These are phyloP conservation scores for Cutaneotrichosporon sp. DNA, from an alignment of 1,284 basidiomycete species.

Conservation along the genomic window DNA sequence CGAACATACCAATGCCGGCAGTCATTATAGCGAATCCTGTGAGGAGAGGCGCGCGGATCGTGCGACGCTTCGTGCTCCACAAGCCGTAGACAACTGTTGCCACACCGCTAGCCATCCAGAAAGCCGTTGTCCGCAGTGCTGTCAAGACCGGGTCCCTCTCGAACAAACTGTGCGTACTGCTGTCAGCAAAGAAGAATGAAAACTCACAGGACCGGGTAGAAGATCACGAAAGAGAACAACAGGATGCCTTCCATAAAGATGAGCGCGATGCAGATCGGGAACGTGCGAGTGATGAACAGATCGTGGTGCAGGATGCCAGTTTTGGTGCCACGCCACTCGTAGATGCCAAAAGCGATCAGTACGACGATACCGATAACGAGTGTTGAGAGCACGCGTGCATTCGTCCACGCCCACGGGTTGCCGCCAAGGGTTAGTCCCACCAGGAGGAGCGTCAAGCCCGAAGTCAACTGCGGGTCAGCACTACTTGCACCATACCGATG, in stretches of 20 bases:
- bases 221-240: slow-evolving; percentile 20
- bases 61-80: slow-evolving; percentile 21
- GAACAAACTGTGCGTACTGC: slow-evolving; percentile 20
- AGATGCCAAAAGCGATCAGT: slow-evolving; percentile 12
- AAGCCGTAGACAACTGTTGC: slow-evolving; percentile 21
- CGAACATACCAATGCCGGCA: slow-evolving; percentile 11
- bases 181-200: not conserved
- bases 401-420: slow-evolving; percentile 20
- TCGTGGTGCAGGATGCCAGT: slow-evolving; percentile 25
- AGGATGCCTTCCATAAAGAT: slow-evolving; percentile 29
- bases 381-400: slow-evolving; percentile 11
- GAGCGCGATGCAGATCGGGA: slow-evolving; percentile 21
- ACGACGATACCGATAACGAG: slow-evolving; percentile 15
- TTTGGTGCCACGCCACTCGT: slow-evolving; percentile 21
- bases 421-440: slow-evolving; percentile 14
- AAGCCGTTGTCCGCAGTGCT: slow-evolving; percentile 11
- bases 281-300: slow-evolving; percentile 23
- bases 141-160: slow-evolving; percentile 18
- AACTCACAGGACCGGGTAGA: slow-evolving; percentile 23
- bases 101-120: slow-evolving; percentile 12
- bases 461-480: slow-evolving; percentile 8
- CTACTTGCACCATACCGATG: not conserved
- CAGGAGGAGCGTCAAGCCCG: slow-evolving; percentile 11
- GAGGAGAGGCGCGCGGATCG: slow-evolving; percentile 19
- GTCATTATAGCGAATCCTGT: slow-evolving; percentile 24